Evolutionary conservation across 345 rosid genomes (phyloP), one percentile per base, ranked within the genome.

Genomic region (Clausena lansium): DNA sequence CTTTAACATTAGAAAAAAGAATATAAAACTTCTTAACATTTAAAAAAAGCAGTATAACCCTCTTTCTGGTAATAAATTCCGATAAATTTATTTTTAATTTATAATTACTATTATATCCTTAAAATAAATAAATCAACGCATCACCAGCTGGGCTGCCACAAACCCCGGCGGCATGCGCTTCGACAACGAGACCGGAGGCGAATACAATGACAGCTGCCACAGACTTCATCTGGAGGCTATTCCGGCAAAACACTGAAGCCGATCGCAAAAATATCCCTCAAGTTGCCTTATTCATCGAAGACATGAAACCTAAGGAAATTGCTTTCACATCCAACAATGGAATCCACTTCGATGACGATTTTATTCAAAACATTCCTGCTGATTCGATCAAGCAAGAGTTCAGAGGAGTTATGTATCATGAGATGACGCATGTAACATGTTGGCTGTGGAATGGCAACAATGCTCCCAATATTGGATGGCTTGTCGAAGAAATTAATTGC

Each of bases 381-480:
- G 13, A 39, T 39, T 39, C 0, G 13, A 39, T 86, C 0, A 88
- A 38, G 67, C 63, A 47, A 25, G 95, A 89, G 70, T 83, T 91
- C 55, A 83, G 74, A 0, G 93, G 94, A 5, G 87, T 92, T 4
- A 47, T 92, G 59, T 91, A 94, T 71, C 95, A 92, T 9, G 97
- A 90, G 74, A 90, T 89, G 85, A 78, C 85, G 1, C 96, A 89
- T 39, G 71, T 87, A 7, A n/a, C n/a, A n/a, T n/a, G n/a, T n/a
- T 89, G 91, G 92, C 92, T 90, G 59, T 93, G 98, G 98, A 79
- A 82, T 30, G 97, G 91, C 2, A 84, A 83, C 7, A 85, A 73
- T 30, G 77, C 90, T n/a, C 93, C 91, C 0, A 9, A 9, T 39
- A 39, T 39, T 39, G 75, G 86, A 0, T 92, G 55, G 0, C 24